These are phyloP conservation scores for Erysiphe pulchra DNA, from an alignment of 2,329 filamentous ascomycete genomes.

Conservation along the genomic window DNA sequence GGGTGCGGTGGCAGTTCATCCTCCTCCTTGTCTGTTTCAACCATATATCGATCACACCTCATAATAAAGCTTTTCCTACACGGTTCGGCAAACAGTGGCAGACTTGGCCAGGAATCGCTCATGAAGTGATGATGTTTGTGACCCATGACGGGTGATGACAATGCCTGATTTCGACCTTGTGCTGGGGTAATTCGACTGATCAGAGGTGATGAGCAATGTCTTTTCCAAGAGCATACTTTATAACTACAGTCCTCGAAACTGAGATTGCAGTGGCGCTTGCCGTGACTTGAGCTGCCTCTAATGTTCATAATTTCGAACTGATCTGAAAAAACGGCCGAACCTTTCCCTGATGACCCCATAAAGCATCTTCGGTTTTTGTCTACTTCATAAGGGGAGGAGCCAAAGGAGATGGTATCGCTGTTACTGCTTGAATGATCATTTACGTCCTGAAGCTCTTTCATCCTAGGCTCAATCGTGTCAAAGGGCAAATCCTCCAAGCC, in stretches of 20 bases:
- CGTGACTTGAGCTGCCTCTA: conserved; percentile 13
- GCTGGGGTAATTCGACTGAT: not conserved
- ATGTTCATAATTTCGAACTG: conserved; percentile 32
- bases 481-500: conserved; percentile 80
- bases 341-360: conserved; percentile 9
- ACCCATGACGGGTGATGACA: conserved; percentile 69
- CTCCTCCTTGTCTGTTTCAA: conserved; percentile 54
- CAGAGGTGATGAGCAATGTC: conserved; percentile 38
- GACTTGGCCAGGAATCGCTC: conserved; percentile 39
- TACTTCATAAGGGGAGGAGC: no score
- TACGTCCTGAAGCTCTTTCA: conserved; percentile 28
- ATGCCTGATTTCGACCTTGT: conserved; percentile 35
- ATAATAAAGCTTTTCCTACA: conserved; percentile 13
- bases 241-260: conserved; percentile 26
- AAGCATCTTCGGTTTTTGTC: no score
- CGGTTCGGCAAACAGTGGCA: conserved; percentile 49
- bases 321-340: conserved; percentile 54
- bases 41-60: not conserved
- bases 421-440: not conserved
- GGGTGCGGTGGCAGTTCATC: conserved; percentile 54
- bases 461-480: conserved; percentile 60
- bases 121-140: conserved; percentile 52
- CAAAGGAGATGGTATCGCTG: no score
- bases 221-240: conserved; percentile 34
- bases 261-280: conserved; percentile 35